A percentile compares a stretch with the other conserved stretches of the same genome.
Conservation (phyloP, 2,329 filamentous ascomycete genomes). For the Colletotrichum sp. region DNA sequence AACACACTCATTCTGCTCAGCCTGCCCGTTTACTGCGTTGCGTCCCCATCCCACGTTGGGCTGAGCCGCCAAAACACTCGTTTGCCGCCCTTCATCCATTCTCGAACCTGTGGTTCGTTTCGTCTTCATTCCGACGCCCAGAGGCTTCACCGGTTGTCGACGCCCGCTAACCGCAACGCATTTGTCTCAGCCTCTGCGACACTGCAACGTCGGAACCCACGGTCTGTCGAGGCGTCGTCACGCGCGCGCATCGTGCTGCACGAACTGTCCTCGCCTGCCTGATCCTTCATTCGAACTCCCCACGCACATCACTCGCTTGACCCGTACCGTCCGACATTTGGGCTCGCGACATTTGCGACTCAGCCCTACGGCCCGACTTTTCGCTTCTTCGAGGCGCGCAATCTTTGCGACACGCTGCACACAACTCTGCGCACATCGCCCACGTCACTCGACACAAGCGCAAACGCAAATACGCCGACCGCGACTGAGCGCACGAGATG, state of each 20-base stretch:
- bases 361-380: background rate
- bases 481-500: background rate
- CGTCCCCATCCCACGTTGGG: background rate
- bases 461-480: background rate
- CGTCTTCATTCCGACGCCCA: background rate
- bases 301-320: background rate
- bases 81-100: background rate
- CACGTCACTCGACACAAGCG: background rate
- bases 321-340: background rate
- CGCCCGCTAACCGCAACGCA: background rate
- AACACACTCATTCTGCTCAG: background rate
- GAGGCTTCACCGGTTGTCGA: background rate
- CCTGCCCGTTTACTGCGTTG: background rate
- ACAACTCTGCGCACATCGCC: background rate
- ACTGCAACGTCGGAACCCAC: constrained; percentile 2
- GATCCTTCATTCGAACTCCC: background rate
- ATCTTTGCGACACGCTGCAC: background rate
- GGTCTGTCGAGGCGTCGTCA: background rate
- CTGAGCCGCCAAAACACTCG: background rate
- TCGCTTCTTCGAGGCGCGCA: background rate
- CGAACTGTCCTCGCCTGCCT: background rate
- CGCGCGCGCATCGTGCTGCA: background rate
- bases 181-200: constrained; percentile 4
- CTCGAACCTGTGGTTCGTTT: background rate
- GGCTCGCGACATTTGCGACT: background rate